phyloP scores from a whole-genome alignment of 139 green algal genomes.

The Spirogloea muscicola region DNA sequence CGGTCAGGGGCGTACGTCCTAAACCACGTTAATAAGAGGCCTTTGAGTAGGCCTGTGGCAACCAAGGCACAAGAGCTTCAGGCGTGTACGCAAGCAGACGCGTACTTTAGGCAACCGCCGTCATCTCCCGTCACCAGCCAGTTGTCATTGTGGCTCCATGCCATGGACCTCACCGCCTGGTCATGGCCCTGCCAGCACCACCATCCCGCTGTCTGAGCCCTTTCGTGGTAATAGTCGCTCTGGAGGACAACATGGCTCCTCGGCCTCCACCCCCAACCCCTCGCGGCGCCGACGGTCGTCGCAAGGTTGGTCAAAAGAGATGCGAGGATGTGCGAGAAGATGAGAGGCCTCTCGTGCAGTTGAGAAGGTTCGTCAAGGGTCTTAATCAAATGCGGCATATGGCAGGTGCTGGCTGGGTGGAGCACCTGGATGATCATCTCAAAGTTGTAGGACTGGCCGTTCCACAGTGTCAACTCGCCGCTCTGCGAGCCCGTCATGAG shows the following conservation, averaged over 20 bases:
- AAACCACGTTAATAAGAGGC: too few species aligned
- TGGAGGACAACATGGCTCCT: not conserved
- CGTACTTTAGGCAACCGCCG: constrained; percentile 57
- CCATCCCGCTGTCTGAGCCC: too few species aligned
- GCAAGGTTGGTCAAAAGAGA: not conserved
- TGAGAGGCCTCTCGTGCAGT: too few species aligned
- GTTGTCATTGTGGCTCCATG: constrained; percentile 70
- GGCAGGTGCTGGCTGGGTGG: too few species aligned
- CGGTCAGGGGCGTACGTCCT: too few species aligned
- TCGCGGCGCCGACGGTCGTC: not conserved
- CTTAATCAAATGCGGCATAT: not conserved
- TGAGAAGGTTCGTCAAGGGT: too few species aligned
- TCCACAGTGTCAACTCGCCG: constrained; percentile 90
- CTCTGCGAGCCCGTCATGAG: constrained; percentile 75
- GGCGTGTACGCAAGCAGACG: not conserved
- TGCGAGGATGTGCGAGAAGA: too few species aligned
- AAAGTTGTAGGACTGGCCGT: constrained; percentile 74
- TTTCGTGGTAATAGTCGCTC: too few species aligned
- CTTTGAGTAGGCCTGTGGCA: too few species aligned
- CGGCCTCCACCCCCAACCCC: constrained; percentile 7
- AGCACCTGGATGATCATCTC: constrained; percentile 79
- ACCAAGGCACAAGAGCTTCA: not conserved
- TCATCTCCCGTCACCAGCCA: constrained; percentile 81
- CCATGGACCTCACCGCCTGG: constrained; percentile 61
- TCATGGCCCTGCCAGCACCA: constrained; percentile 71